phyloP scores from a whole-genome alignment of 1,284 basidiomycete species.

The Meira miltonrushii region DNA sequence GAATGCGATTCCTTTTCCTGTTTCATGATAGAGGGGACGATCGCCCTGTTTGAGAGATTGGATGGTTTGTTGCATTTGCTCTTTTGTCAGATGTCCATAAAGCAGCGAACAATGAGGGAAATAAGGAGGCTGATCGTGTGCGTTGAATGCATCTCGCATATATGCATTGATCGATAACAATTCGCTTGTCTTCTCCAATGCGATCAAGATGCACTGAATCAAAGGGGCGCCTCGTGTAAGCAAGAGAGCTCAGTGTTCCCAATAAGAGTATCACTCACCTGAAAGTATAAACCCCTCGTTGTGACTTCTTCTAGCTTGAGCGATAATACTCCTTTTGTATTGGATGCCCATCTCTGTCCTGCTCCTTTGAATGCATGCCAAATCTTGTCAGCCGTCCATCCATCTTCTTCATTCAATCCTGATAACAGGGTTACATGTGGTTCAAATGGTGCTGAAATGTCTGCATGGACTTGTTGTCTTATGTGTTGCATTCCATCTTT shows the following conservation, averaged over 20 bases:
- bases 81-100: not conserved
- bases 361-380: not conserved
- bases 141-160: constrained; percentile 2
- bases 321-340: not conserved
- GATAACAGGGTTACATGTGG: constrained; percentile 5
- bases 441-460: not conserved
- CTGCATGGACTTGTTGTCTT: not conserved
- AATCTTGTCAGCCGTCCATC: not conserved
- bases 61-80: not conserved
- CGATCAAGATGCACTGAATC: constrained; percentile 2
- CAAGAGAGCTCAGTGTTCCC: not conserved
- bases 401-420: not conserved
- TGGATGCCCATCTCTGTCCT: not conserved
- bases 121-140: constrained; percentile 4
- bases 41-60: not conserved
- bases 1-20: not conserved
- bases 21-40: not conserved
- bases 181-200: not conserved
- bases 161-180: not conserved
- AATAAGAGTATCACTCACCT: not conserved
- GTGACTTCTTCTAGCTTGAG: constrained; percentile 1
- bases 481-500: not conserved
- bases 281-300: constrained; percentile 9
- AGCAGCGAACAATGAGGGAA: constrained; percentile 10
- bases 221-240: not conserved